Conservation (phyloP, 208 protist genomes). For the Leishmania tropica region DNA sequence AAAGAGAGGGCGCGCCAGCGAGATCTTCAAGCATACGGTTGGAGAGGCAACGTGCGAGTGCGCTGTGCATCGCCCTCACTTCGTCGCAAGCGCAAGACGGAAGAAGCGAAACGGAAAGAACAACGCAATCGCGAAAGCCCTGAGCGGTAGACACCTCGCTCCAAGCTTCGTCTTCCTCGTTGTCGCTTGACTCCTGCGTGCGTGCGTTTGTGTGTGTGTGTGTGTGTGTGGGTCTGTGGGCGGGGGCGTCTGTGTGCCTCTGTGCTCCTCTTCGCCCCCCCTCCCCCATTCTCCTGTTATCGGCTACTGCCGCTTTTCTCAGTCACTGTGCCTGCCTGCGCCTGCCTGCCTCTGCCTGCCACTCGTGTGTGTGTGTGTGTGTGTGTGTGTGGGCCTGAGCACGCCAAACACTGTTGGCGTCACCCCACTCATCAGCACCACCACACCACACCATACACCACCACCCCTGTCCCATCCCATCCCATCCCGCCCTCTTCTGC, state of each 20-base stretch:
- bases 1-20: too few relatives aligned
- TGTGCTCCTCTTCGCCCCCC: not conserved
- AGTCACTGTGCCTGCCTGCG: too few relatives aligned
- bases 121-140: not conserved
- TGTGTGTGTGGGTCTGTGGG: not conserved
- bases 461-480: too few relatives aligned
- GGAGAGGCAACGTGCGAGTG: not conserved
- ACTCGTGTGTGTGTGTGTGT: not conserved
- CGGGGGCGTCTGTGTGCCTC: not conserved
- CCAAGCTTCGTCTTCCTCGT: not conserved
- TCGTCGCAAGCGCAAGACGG: not conserved
- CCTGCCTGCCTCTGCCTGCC: too few relatives aligned
- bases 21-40: not conserved
- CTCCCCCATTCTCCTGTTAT: not conserved
- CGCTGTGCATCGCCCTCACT: not conserved
- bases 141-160: not conserved
- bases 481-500: not conserved
- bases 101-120: not conserved
- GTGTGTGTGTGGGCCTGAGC: not conserved
- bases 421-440: not conserved
- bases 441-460: not conserved
- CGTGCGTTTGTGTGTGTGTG: not conserved
- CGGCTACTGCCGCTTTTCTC: not conserved
- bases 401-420: slow-evolving; percentile 7
- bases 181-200: not conserved